Percentiles rank a stretch among this genome's conserved stretches.
phyloP scores from a whole-genome alignment of 768 basidiomycete species.

The Pleurotus platypus region DNA sequence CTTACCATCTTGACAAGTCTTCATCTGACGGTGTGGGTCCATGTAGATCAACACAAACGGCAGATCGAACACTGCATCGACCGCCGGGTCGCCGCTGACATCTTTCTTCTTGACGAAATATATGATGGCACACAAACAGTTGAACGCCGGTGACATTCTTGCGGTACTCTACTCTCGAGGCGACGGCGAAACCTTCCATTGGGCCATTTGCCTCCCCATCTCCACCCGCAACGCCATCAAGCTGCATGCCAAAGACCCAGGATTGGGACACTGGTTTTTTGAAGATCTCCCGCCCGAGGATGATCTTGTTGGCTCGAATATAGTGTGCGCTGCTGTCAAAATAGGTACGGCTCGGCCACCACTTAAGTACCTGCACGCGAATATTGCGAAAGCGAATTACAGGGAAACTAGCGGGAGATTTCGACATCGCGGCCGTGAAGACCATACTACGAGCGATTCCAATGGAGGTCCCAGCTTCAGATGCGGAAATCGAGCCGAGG shows the following conservation, averaged over 20 bases:
- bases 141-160: neutral
- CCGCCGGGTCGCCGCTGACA: too few species aligned
- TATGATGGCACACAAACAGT: neutral
- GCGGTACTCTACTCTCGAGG: conserved; percentile 2
- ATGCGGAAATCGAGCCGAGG: conserved; percentile 6
- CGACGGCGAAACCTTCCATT: conserved; percentile 2
- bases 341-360: neutral
- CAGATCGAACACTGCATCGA: too few species aligned
- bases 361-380: too few species aligned
- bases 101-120: too few species aligned
- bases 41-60: too few species aligned
- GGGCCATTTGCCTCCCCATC: conserved; percentile 5
- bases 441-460: conserved; percentile 6
- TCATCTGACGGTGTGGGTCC: too few species aligned
- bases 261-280: neutral
- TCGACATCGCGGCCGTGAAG: too few species aligned
- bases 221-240: neutral
- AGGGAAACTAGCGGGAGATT: too few species aligned
- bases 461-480: conserved; percentile 5
- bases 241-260: neutral
- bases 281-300: conserved; percentile 1
- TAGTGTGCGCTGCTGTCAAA: conserved; percentile 1
- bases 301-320: neutral
- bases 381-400: too few species aligned
- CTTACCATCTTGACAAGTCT: too few species aligned